Evolutionary conservation across 2,329 filamentous ascomycete genomes (phyloP), one percentile per base, ranked within the genome.

Genomic region (Leptographium wingfieldii): DNA sequence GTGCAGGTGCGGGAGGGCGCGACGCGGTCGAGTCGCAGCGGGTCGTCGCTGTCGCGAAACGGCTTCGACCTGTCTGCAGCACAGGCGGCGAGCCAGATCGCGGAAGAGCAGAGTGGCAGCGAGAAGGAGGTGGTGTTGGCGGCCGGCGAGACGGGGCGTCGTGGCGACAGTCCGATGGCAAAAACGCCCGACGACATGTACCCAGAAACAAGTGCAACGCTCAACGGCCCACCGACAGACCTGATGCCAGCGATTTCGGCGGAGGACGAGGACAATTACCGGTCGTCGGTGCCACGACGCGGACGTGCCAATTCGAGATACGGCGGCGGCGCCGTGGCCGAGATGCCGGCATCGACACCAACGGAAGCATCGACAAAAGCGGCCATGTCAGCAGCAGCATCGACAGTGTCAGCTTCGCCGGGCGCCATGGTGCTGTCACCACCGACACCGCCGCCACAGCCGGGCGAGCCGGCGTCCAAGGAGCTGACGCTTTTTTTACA

Each of bases 401-500:
- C 22, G 48, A 27, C 48, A 11, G 25, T 51, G 51, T 27, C 16
- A 10, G 33, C 19, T 6, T 12, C 53, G 3, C 6, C 35, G 3
- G 54, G 11, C 38, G 22, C 54, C 3, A 12, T 27, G 3, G 35
- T 40, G 14, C 22, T 14, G 27, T 27, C 49, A 10, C 35, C n/a
- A 3, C n/a, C 25, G 5, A 25, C 5, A 22, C 48, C 16, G 5
- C 29, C 9, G 3, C 29, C 3, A 22, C 19, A 22, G 22, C 11
- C 22, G 29, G 5, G 29, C 22, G 40, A 19, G 9, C 31, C 33
- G 22, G 25, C 55, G 27, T 9, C 48, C 7, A 96, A 96, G 69
- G 91, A 96, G 66, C 78, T 99, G 57, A 97, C 92, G 0, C 76
- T 99, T 48, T 99, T 97, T 71, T 73, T 97, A 63, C 92, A 97